Conservation (phyloP, 345 rosid species). For the Abelmoschus esculentus region DNA sequence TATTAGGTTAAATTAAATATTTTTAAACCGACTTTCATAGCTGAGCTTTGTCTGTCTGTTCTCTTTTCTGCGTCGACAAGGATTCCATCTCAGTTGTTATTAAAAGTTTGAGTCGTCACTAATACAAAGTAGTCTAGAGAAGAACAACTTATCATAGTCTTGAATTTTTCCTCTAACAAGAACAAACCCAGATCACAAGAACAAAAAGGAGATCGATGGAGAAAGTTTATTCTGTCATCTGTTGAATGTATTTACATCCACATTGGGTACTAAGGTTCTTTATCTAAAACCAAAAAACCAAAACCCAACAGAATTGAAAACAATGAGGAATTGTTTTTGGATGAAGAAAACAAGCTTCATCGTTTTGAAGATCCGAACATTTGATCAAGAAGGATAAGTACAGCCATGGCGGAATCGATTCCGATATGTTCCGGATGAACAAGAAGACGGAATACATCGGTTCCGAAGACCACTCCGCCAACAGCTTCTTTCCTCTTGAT, state of each 20-base stretch:
- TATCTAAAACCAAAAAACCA: slow-evolving; percentile 19
- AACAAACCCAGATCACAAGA: neutral
- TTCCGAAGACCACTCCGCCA: slow-evolving; percentile 59
- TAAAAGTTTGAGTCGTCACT: neutral
- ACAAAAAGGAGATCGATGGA: neutral
- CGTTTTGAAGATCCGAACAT: slow-evolving; percentile 66
- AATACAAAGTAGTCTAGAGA: neutral
- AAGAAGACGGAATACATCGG: slow-evolving; percentile 63
- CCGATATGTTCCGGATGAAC: slow-evolving; percentile 54
- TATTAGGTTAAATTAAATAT: too few relatives aligned
- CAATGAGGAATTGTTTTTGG: neutral
- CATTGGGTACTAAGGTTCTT: slow-evolving; percentile 6
- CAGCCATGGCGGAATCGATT: slow-evolving; percentile 61
- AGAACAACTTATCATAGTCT: neutral
- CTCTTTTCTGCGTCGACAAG: neutral
- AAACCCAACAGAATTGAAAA: neutral
- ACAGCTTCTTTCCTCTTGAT: slow-evolving; percentile 53
- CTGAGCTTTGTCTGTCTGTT: neutral
- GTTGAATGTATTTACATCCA: slow-evolving; percentile 5
- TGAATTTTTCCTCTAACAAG: neutral
- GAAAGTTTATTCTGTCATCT: neutral
- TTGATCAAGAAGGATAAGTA: slow-evolving; percentile 80
- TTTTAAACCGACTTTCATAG: too few relatives aligned
- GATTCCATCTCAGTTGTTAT: neutral
- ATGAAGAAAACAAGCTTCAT: neutral